Conservation (phyloP, 306 rosid genomes). For the Rosa persica region DNA sequence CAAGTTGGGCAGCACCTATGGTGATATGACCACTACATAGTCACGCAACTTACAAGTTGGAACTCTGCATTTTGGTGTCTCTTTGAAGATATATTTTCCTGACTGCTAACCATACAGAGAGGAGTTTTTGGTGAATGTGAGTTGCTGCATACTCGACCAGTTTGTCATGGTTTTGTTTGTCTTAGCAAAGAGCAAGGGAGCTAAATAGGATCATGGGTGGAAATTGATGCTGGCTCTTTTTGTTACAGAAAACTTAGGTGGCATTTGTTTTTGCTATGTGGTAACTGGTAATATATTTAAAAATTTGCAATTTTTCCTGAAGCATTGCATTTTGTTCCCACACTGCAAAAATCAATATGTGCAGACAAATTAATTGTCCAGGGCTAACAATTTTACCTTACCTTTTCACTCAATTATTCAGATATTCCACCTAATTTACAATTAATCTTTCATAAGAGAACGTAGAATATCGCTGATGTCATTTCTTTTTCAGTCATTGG, state of each 20-base stretch:
- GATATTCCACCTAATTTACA: no score
- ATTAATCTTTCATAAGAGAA: no score
- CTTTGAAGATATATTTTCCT: background rate
- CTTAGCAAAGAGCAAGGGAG: background rate
- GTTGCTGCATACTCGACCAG: background rate
- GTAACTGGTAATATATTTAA: background rate
- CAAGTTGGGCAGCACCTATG: slow-evolving; percentile 46
- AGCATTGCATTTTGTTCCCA: background rate
- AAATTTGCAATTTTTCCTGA: background rate
- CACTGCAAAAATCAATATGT: background rate
- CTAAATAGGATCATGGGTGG: background rate
- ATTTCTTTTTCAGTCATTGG: no score
- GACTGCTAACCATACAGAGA: background rate
- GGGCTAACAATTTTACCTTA: background rate
- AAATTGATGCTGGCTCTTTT: background rate
- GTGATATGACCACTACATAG: slow-evolving; percentile 23
- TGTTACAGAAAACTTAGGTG: background rate
- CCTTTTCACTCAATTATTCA: background rate
- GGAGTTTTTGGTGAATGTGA: background rate
- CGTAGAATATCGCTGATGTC: no score
- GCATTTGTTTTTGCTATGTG: background rate
- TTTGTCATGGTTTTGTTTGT: background rate
- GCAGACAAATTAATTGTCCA: background rate
- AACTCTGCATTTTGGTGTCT: background rate
- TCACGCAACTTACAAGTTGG: background rate